Evolutionary conservation across 371 early-diverging fungal species (phyloP).

Genomic region (Zopfochytrium polystomum): DNA sequence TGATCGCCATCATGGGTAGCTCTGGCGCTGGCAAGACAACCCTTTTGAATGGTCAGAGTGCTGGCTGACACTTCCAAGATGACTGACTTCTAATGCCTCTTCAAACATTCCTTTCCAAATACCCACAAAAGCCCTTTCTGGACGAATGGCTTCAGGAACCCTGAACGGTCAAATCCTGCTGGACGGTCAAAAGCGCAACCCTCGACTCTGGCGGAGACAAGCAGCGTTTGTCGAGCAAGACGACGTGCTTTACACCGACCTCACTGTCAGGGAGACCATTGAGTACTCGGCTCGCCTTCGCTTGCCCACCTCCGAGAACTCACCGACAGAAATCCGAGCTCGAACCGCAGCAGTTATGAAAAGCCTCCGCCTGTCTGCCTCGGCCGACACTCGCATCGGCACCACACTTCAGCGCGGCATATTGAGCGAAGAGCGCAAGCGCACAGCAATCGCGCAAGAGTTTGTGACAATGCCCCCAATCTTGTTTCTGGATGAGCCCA

Average conservation of each 20-base stretch:
- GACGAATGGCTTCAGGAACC: conserved; percentile 33
- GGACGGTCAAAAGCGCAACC: conserved; percentile 46
- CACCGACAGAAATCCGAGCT: too few relatives aligned
- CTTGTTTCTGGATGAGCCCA: too few relatives aligned
- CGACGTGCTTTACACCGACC: conserved; percentile 64
- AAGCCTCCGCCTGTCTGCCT: too few relatives aligned
- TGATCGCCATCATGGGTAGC: too few relatives aligned
- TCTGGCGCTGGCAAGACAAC: conserved; percentile 18
- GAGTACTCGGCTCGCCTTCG: conserved; percentile 78
- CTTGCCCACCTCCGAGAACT: conserved; percentile 58
- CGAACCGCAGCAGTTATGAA: too few relatives aligned
- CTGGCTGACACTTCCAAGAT: conserved; percentile 46
- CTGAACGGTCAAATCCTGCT: conserved; percentile 42
- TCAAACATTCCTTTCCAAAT: too few relatives aligned
- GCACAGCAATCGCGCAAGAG: too few relatives aligned
- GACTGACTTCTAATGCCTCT: conserved; percentile 34
- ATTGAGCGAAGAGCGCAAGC: conserved; percentile 74
- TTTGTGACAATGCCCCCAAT: too few relatives aligned
- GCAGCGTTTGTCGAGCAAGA: too few relatives aligned
- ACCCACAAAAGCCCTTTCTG: conserved; percentile 39
- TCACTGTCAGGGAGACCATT: conserved; percentile 85
- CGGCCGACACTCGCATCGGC: conserved; percentile 80
- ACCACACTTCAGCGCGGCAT: conserved; percentile 60
- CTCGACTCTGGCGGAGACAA: too few relatives aligned
- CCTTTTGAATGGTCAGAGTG: conserved; percentile 19